These are phyloP conservation scores for Lunasporangiospora selenospora DNA, from an alignment of 192 early-diverging fungal genomes.

Conservation along the genomic window DNA sequence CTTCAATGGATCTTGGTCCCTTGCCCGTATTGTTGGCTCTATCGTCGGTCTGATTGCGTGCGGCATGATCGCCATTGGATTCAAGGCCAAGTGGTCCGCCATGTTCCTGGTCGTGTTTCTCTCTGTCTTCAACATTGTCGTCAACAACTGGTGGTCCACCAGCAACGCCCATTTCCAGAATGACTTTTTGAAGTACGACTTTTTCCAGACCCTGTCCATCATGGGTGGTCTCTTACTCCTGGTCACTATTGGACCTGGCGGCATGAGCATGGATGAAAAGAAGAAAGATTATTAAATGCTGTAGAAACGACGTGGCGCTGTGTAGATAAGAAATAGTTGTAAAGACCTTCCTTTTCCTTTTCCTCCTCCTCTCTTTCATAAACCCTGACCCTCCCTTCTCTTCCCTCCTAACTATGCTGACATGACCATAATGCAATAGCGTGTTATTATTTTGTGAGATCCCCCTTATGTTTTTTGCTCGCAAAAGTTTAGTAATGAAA, in stretches of 20 bases:
- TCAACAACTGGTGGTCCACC: conserved; percentile 94
- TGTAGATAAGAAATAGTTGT: too few species aligned
- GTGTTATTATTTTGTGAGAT: too few species aligned
- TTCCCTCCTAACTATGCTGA: too few species aligned
- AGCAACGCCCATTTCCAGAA: conserved; percentile 75
- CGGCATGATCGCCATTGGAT: conserved; percentile 93
- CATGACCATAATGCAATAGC: too few species aligned
- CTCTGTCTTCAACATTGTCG: conserved; percentile 81
- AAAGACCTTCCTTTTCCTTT: too few species aligned
- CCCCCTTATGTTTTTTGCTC: too few species aligned
- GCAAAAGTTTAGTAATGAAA: too few species aligned
- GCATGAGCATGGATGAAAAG: conserved; percentile 91
- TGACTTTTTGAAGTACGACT: conserved; percentile 94
- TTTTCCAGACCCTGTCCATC: conserved; percentile 93
- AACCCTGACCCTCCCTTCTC: too few species aligned
- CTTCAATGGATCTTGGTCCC: conserved; percentile 78
- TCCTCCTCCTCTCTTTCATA: too few species aligned
- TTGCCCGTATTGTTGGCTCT: conserved; percentile 70
- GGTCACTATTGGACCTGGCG: conserved; percentile 85
- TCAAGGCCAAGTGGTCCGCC: conserved; percentile 94
- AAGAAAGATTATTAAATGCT: conserved; percentile 86
- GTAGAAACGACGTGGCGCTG: too few species aligned
- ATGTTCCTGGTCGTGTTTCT: conserved; percentile 87
- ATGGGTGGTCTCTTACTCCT: conserved; percentile 92
- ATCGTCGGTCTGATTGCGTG: conserved; percentile 79